Base-by-base conservation (phyloP, 2,329 filamentous ascomycete species). In the Sporothrix curviconia region DNA sequence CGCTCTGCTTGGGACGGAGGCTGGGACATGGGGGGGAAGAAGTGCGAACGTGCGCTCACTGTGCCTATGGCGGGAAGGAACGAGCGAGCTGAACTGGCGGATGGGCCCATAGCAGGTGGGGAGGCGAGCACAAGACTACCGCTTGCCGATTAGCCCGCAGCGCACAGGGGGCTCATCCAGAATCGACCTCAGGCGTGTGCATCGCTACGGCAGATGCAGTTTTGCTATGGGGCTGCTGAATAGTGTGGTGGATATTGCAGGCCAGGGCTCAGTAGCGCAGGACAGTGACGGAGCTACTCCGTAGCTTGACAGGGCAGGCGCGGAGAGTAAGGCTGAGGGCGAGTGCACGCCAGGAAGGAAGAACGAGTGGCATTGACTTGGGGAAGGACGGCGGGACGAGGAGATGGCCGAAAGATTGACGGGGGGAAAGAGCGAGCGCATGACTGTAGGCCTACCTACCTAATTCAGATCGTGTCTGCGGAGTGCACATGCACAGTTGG, bases 181-280 rank as follows among this genome's bases (percentile, higher is more conserved):
- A n/a, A 8, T 8, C 15, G 17, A 15, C 17, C 15, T 22, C 17
- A 36, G 30, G 17, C 30, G 22, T n/a, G 22, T 25, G n/a, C 12
- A 37, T 24, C 22, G 14, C 25, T 25, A 42, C 52, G 40, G 52
- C 53, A 55, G 53, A 55, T 28, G 22, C 1, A 39, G 32, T 19
- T 15, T 19, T 22, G 22, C 28, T 46, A 30, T 25, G 15, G 24
- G 15, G 47, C 55, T 39, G 40, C 28, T 28, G 44, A 14, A 43
- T 56, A 49, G 40, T 34, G 47, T 19, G 39, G 59, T 37, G 44
- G 44, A 59, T 61, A 59, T 57, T 51, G 57, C 22, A 40, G 57
- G 37, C 47, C 43, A 61, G 43, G 59, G 59, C 50, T 24, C 12
- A 12, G 49, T 57, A 54, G 53, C 43, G 43, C 37, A 53, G 47